Base-by-base conservation (phyloP, 345 rosid species). In the Eucalyptus tenuipes region DNA sequence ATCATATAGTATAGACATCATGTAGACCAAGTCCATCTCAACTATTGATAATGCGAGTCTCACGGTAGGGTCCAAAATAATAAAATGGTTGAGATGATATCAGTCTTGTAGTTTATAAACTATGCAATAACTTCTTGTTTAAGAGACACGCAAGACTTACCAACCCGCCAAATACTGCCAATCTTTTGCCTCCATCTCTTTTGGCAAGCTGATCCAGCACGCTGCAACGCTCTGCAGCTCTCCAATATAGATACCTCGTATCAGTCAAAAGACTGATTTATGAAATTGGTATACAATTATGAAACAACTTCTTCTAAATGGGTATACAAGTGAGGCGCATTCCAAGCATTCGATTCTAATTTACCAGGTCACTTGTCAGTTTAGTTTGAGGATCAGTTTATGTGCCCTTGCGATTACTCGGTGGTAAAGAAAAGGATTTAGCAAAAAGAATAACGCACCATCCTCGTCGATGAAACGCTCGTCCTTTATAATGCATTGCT, bases 161-260 rank as follows among this genome's bases (percentile, higher is more conserved):
- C 94, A 95, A 16, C 98, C 95, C 91, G 81, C 95, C 94, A 10
- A 90, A 68, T 88, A 94, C 89, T 90, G 91, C 90, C 59, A 84
- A 89, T 85, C 90, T 90, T 89, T 94, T 97, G 86, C 97, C 96
- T 68, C 90, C 84, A 33, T 17, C 80, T 5, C 92, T 89, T 95
- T 90, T 94, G 95, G 88, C 93, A 93, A 13, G 94, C 95, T 42
- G 92, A 94, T n/a, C 92, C 95, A 90, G 91, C 97, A 91, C 0
- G 0, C 24, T 0, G 4, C 44, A 1, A 68, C 22, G 24, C 1
- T 5, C 80, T 68, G 44, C 44, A 68, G 7, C 80, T 2, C 44
- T 68, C 80, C 80, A 33, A 68, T 1, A 66, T 1, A 66, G 4
- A 66, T 16, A 31, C 12, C 40, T 33, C 42, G 1, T 66, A 3